Evolutionary conservation across 23 red algal genomes (phyloP).

Genomic region (Gracilaria domingensis): DNA sequence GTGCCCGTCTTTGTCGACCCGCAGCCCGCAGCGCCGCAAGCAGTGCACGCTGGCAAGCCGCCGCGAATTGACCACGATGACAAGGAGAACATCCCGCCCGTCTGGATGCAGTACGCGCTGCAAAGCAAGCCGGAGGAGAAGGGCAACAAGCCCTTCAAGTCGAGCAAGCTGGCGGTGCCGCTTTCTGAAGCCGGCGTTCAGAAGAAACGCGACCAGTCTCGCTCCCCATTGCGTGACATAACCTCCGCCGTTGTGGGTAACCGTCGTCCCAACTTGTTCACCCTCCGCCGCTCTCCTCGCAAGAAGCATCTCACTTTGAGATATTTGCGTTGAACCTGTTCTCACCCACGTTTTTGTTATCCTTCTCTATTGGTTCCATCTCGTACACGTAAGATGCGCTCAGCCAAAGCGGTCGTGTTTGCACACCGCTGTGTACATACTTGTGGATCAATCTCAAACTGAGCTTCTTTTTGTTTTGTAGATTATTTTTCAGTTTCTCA

Average conservation of each 20-base stretch:
- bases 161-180: neutral
- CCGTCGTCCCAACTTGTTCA: neutral
- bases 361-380: neutral
- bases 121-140: neutral
- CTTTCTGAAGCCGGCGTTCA: neutral
- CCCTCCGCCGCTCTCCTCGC: neutral
- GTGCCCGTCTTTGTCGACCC: too few species aligned
- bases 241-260: neutral
- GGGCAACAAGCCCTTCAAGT: neutral
- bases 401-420: conserved; percentile 8
- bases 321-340: neutral
- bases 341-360: neutral
- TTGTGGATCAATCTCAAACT: too few species aligned
- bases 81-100: conserved; percentile 15
- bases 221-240: conserved; percentile 10
- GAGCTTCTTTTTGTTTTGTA: too few species aligned
- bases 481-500: neutral
- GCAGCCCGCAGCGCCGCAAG: neutral
- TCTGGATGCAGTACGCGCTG: neutral
- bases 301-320: neutral
- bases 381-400: too few species aligned
- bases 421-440: neutral
- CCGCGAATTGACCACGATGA: conserved; percentile 7
- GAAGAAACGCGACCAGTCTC: neutral
- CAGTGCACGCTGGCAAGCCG: neutral